A percentile compares a stretch with the other conserved stretches of the same genome.
Conservation (phyloP, 2,329 filamentous ascomycete species). For the Penicillium vulpinum region DNA sequence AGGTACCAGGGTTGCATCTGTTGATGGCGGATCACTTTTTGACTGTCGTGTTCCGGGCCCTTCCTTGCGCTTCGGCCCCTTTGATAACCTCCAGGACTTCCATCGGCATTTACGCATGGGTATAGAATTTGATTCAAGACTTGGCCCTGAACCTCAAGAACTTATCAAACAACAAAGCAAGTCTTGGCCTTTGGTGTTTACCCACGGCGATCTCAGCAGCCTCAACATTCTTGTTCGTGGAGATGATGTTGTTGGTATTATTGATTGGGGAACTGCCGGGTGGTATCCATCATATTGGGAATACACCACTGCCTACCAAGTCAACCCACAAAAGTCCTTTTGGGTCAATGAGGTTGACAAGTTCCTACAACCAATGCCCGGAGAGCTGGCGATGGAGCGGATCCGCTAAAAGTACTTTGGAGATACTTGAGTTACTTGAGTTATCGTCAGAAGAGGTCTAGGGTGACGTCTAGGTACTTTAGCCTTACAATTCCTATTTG, state of each 20-base stretch:
- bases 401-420: conserved; percentile 41
- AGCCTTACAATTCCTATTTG: too few species aligned
- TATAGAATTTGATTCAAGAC: conserved; percentile 29
- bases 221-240: conserved; percentile 36
- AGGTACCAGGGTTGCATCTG: conserved; percentile 30
- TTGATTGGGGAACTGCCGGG: conserved; percentile 35
- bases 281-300: conserved; percentile 36
- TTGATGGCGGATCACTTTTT: conserved; percentile 35
- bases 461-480: too few species aligned
- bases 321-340: conserved; percentile 43
- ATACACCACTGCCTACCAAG: conserved; percentile 42
- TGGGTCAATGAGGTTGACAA: conserved; percentile 43
- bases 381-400: conserved; percentile 44
- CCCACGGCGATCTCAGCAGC: conserved; percentile 54
- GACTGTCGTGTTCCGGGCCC: conserved; percentile 32
- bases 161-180: conserved; percentile 36
- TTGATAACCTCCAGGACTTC: conserved; percentile 37
- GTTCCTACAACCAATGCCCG: conserved; percentile 41
- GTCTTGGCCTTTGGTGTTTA: conserved; percentile 44
- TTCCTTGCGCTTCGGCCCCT: conserved; percentile 34
- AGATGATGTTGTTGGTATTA: conserved; percentile 44
- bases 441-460: too few species aligned
- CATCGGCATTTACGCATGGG: conserved; percentile 38
- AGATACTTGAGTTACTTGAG: conserved; percentile 2
- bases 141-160: conserved; percentile 31